Percentiles rank a stretch among this genome's conserved stretches.
phyloP scores from a whole-genome alignment of 1,284 basidiomycete genomes.

The Marasmius tenuissimus region DNA sequence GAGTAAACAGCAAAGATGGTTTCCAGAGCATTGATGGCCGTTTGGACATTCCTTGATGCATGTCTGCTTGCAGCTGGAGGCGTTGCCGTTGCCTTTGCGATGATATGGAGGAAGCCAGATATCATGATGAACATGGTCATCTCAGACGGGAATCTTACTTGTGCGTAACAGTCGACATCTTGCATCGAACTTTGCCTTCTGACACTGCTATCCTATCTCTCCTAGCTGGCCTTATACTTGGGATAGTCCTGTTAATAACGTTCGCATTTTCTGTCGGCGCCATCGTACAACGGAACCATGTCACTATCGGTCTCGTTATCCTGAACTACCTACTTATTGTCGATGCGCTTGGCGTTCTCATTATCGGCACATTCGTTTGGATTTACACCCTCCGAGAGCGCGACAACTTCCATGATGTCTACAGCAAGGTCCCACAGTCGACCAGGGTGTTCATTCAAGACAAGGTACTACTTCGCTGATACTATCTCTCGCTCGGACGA shows the following conservation, averaged over 20 bases:
- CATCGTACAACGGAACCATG: conserved; percentile 67
- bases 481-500: not conserved
- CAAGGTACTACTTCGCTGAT: conserved; percentile 41
- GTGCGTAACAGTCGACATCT: conserved; percentile 39
- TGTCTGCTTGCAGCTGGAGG: conserved; percentile 68
- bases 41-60: conserved; percentile 71
- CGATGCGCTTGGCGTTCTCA: conserved; percentile 57
- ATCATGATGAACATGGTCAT: conserved; percentile 72
- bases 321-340: conserved; percentile 73
- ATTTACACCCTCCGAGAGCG: conserved; percentile 74
- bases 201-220: not conserved
- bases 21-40: conserved; percentile 65
- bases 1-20: conserved; percentile 51
- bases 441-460: conserved; percentile 69
- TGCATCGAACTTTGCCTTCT: not conserved
- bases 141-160: conserved; percentile 52
- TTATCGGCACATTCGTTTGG: conserved; percentile 76
- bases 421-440: conserved; percentile 43
- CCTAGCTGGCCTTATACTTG: conserved; percentile 70
- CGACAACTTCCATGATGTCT: conserved; percentile 61
- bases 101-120: conserved; percentile 67
- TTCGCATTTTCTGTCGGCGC: conserved; percentile 70
- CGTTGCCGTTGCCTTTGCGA: conserved; percentile 62
- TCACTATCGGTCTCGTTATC: conserved; percentile 63
- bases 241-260: conserved; percentile 65